phyloP scores from a whole-genome alignment of 2,329 filamentous ascomycete species.

The Phoma herbarum region DNA sequence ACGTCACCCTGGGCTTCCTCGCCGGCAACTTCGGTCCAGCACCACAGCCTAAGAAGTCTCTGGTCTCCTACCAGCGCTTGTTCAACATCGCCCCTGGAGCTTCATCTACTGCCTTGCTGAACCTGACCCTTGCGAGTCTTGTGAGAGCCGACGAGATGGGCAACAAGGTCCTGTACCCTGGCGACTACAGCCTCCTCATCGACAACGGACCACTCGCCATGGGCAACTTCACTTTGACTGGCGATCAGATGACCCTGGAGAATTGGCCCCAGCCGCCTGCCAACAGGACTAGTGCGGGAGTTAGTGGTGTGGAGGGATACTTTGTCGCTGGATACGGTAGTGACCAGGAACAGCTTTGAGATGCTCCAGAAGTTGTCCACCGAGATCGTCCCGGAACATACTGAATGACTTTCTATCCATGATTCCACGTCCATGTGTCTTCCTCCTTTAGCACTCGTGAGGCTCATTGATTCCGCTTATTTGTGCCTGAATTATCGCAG shows the following conservation, averaged over 20 bases:
- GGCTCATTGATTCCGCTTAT: background rate
- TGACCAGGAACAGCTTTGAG: constrained; percentile 13
- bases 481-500: background rate
- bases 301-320: constrained; percentile 31
- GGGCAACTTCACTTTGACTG: constrained; percentile 37
- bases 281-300: constrained; percentile 33
- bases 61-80: constrained; percentile 61
- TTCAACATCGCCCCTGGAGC: constrained; percentile 51
- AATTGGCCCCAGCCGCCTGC: constrained; percentile 41
- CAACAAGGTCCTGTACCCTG: constrained; percentile 63
- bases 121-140: constrained; percentile 61
- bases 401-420: too few species aligned
- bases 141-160: constrained; percentile 61
- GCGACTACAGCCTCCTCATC: constrained; percentile 54
- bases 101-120: constrained; percentile 49
- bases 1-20: constrained; percentile 62
- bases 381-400: too few species aligned
- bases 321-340: constrained; percentile 37
- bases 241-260: constrained; percentile 34
- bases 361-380: too few species aligned
- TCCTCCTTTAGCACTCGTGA: too few species aligned
- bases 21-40: constrained; percentile 58
- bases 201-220: constrained; percentile 31
- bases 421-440: too few species aligned
- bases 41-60: constrained; percentile 63